Conservation (phyloP, 1,139 yeast genomes). For the Candida glucosophila region DNA sequence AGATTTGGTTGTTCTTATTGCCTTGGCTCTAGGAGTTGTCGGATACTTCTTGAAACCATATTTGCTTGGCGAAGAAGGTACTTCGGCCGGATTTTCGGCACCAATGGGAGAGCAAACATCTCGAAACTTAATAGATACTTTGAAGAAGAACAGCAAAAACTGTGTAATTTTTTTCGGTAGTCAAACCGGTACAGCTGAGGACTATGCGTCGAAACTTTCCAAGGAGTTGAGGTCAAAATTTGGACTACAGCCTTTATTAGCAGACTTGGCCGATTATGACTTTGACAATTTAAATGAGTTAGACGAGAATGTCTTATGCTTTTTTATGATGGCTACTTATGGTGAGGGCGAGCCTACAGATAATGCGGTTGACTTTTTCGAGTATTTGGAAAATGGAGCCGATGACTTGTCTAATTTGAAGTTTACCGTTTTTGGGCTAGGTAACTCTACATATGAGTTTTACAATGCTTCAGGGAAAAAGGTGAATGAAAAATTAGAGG, state of each 20-base stretch:
- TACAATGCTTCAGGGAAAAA: constrained; percentile 77
- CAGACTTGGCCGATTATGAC: constrained; percentile 80
- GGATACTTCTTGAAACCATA: constrained; percentile 62
- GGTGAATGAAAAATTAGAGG: constrained; percentile 36
- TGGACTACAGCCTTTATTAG: constrained; percentile 77
- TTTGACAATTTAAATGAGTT: constrained; percentile 62
- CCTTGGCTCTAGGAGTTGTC: constrained; percentile 53
- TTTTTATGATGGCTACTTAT: constrained; percentile 82
- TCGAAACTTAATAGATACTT: constrained; percentile 57
- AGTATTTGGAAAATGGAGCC: constrained; percentile 50
- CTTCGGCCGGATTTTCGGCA: constrained; percentile 32
- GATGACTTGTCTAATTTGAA: constrained; percentile 55
- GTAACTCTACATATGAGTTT: constrained; percentile 88
- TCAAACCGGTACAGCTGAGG: constrained; percentile 99
- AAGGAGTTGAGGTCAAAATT: constrained; percentile 81
- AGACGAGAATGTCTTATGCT: constrained; percentile 44
- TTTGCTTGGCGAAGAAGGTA: constrained; percentile 34
- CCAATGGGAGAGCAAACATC: constrained; percentile 29
- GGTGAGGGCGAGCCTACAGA: constrained; percentile 99
- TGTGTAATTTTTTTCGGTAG: constrained; percentile 86
- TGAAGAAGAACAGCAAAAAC: constrained; percentile 60
- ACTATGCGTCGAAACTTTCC: constrained; percentile 82
- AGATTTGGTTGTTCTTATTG: constrained; percentile 62
- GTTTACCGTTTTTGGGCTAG: constrained; percentile 79
- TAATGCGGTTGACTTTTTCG: constrained; percentile 69